Base-by-base conservation (phyloP, 768 basidiomycete species). In the Leucocoprinus birnbaumii region DNA sequence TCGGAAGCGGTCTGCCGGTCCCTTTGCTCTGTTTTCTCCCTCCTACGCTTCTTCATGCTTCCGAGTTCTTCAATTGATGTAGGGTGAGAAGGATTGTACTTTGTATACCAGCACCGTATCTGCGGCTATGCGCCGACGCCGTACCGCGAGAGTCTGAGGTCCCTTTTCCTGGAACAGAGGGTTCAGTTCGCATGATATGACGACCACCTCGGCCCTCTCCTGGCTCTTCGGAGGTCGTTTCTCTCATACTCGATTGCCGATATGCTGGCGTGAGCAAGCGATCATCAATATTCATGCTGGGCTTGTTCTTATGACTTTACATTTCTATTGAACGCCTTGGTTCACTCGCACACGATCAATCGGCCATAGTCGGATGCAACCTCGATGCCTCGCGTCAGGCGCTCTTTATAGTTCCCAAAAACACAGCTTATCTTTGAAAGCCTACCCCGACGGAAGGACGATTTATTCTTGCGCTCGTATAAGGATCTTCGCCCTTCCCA, bases 21-120 rank as follows among this genome's bases (percentile, higher is more conserved):
- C 22, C 16, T 44, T 46, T 46, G 34, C 52, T 25, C 37, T 53
- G 31, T 53, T 44, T 53, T 41, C 27, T 41, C 34, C 51, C 27
- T 44, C 41, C 51, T 26, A 52, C 19, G 34, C 52, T 53, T 53
- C 52, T 53, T 53, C 44, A 26, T 38, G 44, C 52, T 53, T 53
- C 52, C 44, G 18, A 41, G 52, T 53, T 53, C 52, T 53, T 44
- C 24, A 38, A 34, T n/a, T 46, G 52, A 53, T 53, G 43, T 38
- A 46, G 34, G 52, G 52, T 53, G 52, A 38, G 44, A 53, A 46
- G 31, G 43, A 26, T 18, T 16, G 44, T 47, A 9, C 14, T 46
- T 45, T 46, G 46, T 18, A 43, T 53, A 47, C 24, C 26, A 41
- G 37, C 24, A 26, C 44, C 37, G 35, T 46, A 53, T 38, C 44